Evolutionary conservation across 371 early-diverging fungal species (phyloP).

Genomic region (Dinochytrium kinnereticum): DNA sequence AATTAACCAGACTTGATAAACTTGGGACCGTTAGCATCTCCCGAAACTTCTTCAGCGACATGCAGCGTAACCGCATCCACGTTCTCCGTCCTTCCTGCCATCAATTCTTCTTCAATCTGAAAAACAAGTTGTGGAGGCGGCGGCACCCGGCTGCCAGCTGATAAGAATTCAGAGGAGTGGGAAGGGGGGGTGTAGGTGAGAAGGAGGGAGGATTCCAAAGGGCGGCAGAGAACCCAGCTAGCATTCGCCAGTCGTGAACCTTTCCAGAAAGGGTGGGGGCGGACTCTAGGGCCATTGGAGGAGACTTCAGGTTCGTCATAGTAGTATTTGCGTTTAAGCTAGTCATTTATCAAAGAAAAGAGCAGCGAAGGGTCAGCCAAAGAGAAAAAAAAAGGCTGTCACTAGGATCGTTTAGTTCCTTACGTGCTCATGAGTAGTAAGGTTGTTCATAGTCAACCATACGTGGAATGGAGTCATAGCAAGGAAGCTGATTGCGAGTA

Average conservation of each 20-base stretch:
- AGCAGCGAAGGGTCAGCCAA: background rate
- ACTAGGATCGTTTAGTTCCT: constrained; percentile 3
- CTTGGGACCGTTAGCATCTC: background rate
- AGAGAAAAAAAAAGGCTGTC: background rate
- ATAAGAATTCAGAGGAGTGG: too few species aligned
- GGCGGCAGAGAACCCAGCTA: constrained; percentile 39
- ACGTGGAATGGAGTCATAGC: constrained; percentile 78
- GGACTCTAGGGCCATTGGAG: background rate
- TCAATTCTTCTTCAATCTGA: background rate
- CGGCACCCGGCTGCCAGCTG: too few species aligned
- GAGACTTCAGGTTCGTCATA: background rate
- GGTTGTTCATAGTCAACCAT: constrained; percentile 68
- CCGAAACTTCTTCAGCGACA: background rate
- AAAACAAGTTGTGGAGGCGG: background rate
- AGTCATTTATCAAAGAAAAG: constrained; percentile 9
- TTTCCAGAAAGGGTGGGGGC: constrained; percentile 34
- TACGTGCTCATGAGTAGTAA: constrained; percentile 90
- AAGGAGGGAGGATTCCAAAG: constrained; percentile 20
- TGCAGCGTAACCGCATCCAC: background rate
- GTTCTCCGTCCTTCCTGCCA: too few species aligned
- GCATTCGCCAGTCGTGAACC: constrained; percentile 31
- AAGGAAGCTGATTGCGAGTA: constrained; percentile 70
- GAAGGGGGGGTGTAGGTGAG: background rate
- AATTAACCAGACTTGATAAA: background rate
- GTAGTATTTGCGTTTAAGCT: constrained; percentile 7